Evolutionary conservation across 2,329 filamentous ascomycete species (phyloP).

Genomic region (Colletotrichum noveboracense): DNA sequence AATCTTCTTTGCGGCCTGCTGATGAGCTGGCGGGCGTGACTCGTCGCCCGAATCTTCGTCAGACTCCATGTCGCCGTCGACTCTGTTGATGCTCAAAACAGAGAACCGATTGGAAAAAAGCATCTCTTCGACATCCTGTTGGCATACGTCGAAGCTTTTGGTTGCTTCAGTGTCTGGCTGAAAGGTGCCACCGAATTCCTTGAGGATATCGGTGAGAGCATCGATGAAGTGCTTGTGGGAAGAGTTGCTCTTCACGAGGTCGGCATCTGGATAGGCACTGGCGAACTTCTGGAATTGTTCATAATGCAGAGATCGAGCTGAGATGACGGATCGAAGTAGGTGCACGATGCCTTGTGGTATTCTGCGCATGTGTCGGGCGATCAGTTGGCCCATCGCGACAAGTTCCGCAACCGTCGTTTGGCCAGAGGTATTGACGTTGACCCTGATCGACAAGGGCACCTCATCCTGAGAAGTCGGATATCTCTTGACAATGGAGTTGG

Average conservation of each 20-base stretch:
- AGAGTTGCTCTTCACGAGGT: constrained; percentile 41
- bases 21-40: neutral
- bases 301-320: constrained; percentile 33
- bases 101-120: neutral
- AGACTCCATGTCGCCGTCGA: neutral
- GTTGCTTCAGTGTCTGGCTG: constrained; percentile 16
- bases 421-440: constrained; percentile 39
- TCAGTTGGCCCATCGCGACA: constrained; percentile 42
- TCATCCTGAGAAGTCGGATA: constrained; percentile 16
- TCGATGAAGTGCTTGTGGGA: constrained; percentile 50
- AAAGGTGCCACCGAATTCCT: constrained; percentile 35
- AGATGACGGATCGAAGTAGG: constrained; percentile 43
- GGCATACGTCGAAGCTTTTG: neutral
- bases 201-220: constrained; percentile 39
- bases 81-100: neutral
- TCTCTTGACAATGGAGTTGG: constrained; percentile 38
- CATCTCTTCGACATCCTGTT: neutral
- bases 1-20: neutral
- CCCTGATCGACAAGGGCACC: neutral
- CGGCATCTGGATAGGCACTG: constrained; percentile 34
- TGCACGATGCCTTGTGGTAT: constrained; percentile 38
- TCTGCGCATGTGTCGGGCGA: constrained; percentile 36
- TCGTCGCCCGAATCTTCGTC: neutral
- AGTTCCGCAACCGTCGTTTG: constrained; percentile 40
- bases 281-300: constrained; percentile 36